Base-by-base conservation (phyloP, 73 alveolate species). In the Durusdinium trenchii region DNA sequence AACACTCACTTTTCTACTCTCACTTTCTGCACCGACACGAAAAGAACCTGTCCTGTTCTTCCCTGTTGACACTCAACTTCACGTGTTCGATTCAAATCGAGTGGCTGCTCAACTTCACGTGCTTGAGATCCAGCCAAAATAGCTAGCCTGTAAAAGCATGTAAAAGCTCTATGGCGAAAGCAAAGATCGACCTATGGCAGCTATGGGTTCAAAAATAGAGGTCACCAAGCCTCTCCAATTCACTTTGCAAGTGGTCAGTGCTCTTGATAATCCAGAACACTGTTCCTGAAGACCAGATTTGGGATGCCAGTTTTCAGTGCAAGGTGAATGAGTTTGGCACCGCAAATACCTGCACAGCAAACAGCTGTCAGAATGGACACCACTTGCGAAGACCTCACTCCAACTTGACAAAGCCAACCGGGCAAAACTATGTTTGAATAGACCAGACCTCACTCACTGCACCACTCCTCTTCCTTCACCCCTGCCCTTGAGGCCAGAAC, bases 71-170 rank as follows among this genome's bases (percentile, higher is more conserved):
- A n/a, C n/a, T n/a, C n/a, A n/a, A n/a, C n/a, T n/a, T n/a, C n/a
- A n/a, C n/a, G n/a, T n/a, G n/a, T n/a, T n/a, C n/a, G n/a, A n/a
- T n/a, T n/a, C n/a, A n/a, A n/a, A n/a, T n/a, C n/a, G n/a, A n/a
- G n/a, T n/a, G 32, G 62, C 92, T 47, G 45, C 30, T 82, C 92
- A 28, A 48, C n/a, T 82, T 82, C 92, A 36, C 35, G 35, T 6
- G 92, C 71, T 82, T 82, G 92, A 10, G 92, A 82, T 82, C 48
- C 48, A 30, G 73, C 73, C 92, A 82, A 35, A 45, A 47, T 38
- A 82, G 92, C 32, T 20, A 82, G 71, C 92, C 92, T 82, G 89
- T 43, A 30, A 35, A 38, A 36, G 54, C 43, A 7, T 75, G 57
- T 23, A 57, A 12, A 18, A n/a, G 30, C 42, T 60, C 73, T 32